Evolutionary conservation across 345 rosid species (phyloP), one percentile per base, ranked within the genome.

Genomic region (Kernera saxatilis): DNA sequence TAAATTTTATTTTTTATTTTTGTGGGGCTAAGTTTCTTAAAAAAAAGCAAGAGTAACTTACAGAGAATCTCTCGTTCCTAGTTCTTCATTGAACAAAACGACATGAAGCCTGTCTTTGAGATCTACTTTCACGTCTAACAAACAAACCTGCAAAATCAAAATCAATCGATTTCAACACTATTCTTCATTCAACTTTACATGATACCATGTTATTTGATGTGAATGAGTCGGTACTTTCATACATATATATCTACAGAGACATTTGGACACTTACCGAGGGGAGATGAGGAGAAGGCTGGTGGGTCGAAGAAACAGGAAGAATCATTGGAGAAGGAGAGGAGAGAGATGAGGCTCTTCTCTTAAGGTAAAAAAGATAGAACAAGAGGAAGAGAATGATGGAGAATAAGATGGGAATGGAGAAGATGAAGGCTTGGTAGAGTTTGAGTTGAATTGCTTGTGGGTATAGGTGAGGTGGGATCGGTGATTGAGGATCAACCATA

Each of bases 391-490:
- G 96, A 72, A 93, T 93, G 56, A 93, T 84, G 19, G 97, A 91
- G 72, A 93, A 93, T 27, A 93, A 92, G 44, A 93, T 83, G 3
- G 98, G 98, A 68, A 93, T 91, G 49, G 98, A 93, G 79, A 93
- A 93, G 61, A 93, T 93, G 84, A 93, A 93, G 56, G 97, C 97
- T 72, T 91, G 97, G 72, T 91, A 93, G 32, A 93, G 93, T 73
- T 89, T 93, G 7, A 93, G 90, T 78, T 93, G 97, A 75, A 93
- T 77, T 33, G 84, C 95, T 78, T 86, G 90, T 58, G 95, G 87
- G 67, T 93, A 93, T 19, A 84, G 82, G 75, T 89, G 96, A 61
- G 97, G 79, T 49, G 90, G 53, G 27, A 69, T 37, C 70, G 88
- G 87, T 64, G 86, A 53, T 66, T 81, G 85, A 79, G 90, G 85